phyloP scores from a whole-genome alignment of 2,329 filamentous ascomycete species.

The Monosporascus ibericus region DNA sequence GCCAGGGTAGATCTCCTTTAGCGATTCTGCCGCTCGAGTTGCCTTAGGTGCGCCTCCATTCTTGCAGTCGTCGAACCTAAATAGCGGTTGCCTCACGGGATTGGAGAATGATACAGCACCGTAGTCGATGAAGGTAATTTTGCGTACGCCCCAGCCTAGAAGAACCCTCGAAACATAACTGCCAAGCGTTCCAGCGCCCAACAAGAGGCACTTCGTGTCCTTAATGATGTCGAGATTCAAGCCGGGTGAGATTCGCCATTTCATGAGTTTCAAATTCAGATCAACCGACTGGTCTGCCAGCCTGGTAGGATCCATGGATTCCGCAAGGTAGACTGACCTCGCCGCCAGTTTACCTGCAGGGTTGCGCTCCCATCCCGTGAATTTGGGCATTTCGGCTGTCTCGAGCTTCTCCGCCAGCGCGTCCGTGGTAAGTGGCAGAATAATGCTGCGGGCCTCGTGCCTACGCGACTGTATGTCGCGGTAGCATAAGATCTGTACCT shows the following conservation, averaged over 20 bases:
- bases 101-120: slow-evolving; percentile 93
- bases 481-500: slow-evolving; percentile 83
- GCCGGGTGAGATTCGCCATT: slow-evolving; percentile 90
- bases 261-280: slow-evolving; percentile 95
- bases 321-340: slow-evolving; percentile 74
- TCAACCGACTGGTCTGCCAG: slow-evolving; percentile 93
- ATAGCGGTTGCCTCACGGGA: slow-evolving; percentile 89
- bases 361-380: slow-evolving; percentile 92
- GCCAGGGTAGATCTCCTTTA: slow-evolving; percentile 85
- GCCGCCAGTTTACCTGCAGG: slow-evolving; percentile 70
- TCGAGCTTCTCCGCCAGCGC: slow-evolving; percentile 33
- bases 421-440: slow-evolving; percentile 61
- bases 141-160: slow-evolving; percentile 91
- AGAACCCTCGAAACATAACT: slow-evolving; percentile 89
- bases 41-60: slow-evolving; percentile 83
- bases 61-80: slow-evolving; percentile 82
- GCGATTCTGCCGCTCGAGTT: slow-evolving; percentile 67
- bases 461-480: slow-evolving; percentile 72
- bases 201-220: slow-evolving; percentile 78
- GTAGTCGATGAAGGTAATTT: slow-evolving; percentile 95
- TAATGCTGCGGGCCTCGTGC: slow-evolving; percentile 75
- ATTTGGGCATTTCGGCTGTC: slow-evolving; percentile 65
- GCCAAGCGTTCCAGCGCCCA: slow-evolving; percentile 88
- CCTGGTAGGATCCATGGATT: slow-evolving; percentile 86
- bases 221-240: slow-evolving; percentile 87